These are phyloP conservation scores for Thelephora terrestris DNA, from an alignment of 1,284 basidiomycete genomes.

Conservation along the genomic window DNA sequence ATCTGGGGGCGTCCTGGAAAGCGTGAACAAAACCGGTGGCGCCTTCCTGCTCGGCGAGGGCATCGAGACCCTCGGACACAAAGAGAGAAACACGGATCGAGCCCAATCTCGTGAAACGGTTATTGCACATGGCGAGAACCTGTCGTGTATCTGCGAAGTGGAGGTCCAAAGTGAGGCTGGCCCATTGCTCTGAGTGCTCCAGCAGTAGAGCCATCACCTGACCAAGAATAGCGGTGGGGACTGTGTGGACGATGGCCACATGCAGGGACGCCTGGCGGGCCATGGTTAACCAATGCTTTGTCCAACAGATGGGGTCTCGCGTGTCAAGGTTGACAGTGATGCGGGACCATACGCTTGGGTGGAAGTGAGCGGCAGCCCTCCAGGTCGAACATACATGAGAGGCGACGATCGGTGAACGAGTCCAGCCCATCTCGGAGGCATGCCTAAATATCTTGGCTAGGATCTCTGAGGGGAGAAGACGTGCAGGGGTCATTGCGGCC, in stretches of 20 bases:
- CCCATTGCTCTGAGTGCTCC: slow-evolving; percentile 34
- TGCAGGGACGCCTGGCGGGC: slow-evolving; percentile 31
- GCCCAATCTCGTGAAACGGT: slow-evolving; percentile 4
- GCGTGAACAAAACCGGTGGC: slow-evolving; percentile 17
- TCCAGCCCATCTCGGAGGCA: slow-evolving; percentile 42
- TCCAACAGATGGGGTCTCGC: slow-evolving; percentile 31
- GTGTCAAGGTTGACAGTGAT: slow-evolving; percentile 42
- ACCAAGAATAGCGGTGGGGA: slow-evolving; percentile 11
- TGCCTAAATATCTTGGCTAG: slow-evolving; percentile 44
- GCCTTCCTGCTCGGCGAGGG: slow-evolving; percentile 5
- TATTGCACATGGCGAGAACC: slow-evolving; percentile 27
- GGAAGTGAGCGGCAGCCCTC: slow-evolving; percentile 38
- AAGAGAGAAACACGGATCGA: neutral
- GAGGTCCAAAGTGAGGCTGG: slow-evolving; percentile 30
- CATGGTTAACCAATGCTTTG: slow-evolving; percentile 40
- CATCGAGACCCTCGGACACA: slow-evolving; percentile 1
- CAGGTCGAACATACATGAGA: slow-evolving; percentile 55
- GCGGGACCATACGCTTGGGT: slow-evolving; percentile 47
- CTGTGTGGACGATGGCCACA: slow-evolving; percentile 33
- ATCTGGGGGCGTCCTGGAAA: slow-evolving; percentile 27
- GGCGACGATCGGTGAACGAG: slow-evolving; percentile 40
- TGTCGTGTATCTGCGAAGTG: slow-evolving; percentile 27
- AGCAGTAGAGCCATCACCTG: slow-evolving; percentile 33
- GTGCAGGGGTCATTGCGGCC: slow-evolving; percentile 45
- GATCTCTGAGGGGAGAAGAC: slow-evolving; percentile 43